Evolutionary conservation across 2,329 filamentous ascomycete genomes (phyloP), one percentile per base, ranked within the genome.

Genomic region (Fusarium bulbicola): DNA sequence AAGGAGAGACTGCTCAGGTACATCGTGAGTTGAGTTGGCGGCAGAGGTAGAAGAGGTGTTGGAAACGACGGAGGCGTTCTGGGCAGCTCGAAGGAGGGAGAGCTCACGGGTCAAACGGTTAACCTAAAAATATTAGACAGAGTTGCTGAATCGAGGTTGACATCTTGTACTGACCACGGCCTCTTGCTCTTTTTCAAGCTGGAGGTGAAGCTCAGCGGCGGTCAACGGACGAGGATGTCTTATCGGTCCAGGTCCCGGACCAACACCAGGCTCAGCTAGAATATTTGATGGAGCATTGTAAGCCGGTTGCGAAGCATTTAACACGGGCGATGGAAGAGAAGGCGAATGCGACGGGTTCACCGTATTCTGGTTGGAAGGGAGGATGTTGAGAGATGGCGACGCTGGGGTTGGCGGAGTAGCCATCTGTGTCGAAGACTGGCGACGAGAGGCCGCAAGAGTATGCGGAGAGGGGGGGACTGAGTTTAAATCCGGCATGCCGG

Each of bases 131-230:
- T 14, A 14, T 66, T n/a, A 70, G 53, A 47, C 32, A 36, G 10
- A 18, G n/a, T 18, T 28, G 7, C 28, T 1, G 4, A 42, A 28
- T 7, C 11, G 1, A 11, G 10, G 2, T 42, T 13, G 24, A 9
- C 28, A 16, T 36, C 15, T 8, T 5, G 14, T 40, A 56, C 90
- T 73, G 87, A 96, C 95, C 77, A 98, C 92, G 40, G 95, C 93
- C 82, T 98, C 95, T 78, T 98, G 95, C 80, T 98, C 95, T 82
- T 97, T 96, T 83, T 98, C 95, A 32, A 98, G 87, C 84, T 97
- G 91, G 67, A 93, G 87, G 81, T 98, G 95, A 69, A 98, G 87
- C 81, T 98, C 95, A 7, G 94, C 93, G 4, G 94, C 92, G 0
- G 95, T 98, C 80, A 98, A 84, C 7, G 95, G 95, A 40, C 94